Evolutionary conservation across 768 basidiomycete species (phyloP), one percentile per base, ranked within the genome.

Genomic region (Leccinum boreale): DNA sequence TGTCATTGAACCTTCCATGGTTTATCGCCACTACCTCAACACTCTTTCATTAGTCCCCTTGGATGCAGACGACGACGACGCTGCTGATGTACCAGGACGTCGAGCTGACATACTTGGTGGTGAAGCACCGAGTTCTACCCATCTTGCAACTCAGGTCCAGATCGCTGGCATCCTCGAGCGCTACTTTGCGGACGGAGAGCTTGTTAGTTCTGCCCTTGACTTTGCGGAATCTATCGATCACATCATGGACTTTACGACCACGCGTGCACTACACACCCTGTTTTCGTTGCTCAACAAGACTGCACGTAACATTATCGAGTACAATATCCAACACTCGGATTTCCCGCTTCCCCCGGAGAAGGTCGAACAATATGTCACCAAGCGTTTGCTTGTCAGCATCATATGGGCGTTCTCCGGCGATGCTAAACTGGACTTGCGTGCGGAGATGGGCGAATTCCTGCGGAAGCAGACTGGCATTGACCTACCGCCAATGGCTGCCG

Each of bases 391-490:
- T 9, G 85, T 98, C 71, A 92, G 84, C 75, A 86, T 98, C 61
- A 90, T 98, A 50, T 99, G 97, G 97, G 94, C 97, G 0, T 98
- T 99, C 74, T 90, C 94, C 33, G 97, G 97, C 42, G 97, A 99
- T 65, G 87, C 93, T n/a, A 92, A 90, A 65, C 77, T 97, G 58
- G 93, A 94, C 63, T 75, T 91, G 55, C 87, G 97, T 26, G 89
- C 92, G 2, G 85, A 89, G 62, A 85, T 99, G 80, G 94, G 97
- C 53, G 86, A 93, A 57, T 94, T 87, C 73, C 75, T 99, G 46
- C 80, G 89, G 47, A 83, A 84, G 51, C 88, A 90, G 56, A 94
- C 93, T 2, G 93, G 89, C 36, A 87, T 98, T 57, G 96, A 98
- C 66, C 78, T 96, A 6, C 97, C 97, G 0, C 81, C 85, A 0